A percentile compares a stretch with the other conserved stretches of the same genome.
phyloP scores from a whole-genome alignment of 192 early-diverging fungal species.

The Backusella australiensis region DNA sequence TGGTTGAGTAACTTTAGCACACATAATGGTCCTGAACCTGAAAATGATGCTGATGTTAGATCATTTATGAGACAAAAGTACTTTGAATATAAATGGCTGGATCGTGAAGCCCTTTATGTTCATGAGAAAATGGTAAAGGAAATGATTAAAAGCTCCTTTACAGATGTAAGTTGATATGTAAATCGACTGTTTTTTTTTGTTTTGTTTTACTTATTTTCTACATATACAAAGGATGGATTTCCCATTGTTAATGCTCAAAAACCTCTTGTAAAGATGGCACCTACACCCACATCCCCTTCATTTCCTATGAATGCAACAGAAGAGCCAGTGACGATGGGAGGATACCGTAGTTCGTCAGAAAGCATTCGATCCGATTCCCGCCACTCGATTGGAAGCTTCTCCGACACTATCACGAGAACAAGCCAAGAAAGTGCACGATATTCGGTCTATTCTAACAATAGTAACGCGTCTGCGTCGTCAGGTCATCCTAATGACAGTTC shows the following conservation, averaged over 20 bases:
- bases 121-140: conserved; percentile 3
- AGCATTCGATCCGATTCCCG: conserved; percentile 1
- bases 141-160: conserved; percentile 8
- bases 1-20: conserved; percentile 25
- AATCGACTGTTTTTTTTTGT: background rate
- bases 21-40: conserved; percentile 17
- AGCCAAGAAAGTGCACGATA: conserved; percentile 1
- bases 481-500: background rate
- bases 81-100: conserved; percentile 18
- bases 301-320: background rate
- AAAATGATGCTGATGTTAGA: conserved; percentile 17
- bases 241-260: background rate
- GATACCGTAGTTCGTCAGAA: conserved; percentile 2
- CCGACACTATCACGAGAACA: background rate
- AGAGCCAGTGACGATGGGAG: background rate
- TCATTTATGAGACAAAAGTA: conserved; percentile 29
- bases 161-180: background rate
- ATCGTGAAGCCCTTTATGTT: background rate
- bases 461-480: background rate
- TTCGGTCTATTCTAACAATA: conserved; percentile 3
- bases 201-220: background rate
- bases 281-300: background rate
- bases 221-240: background rate
- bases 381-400: conserved; percentile 2
- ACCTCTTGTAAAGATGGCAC: background rate